Evolutionary conservation across 768 basidiomycete genomes (phyloP).

Genomic region (Trametes cinnabarina): DNA sequence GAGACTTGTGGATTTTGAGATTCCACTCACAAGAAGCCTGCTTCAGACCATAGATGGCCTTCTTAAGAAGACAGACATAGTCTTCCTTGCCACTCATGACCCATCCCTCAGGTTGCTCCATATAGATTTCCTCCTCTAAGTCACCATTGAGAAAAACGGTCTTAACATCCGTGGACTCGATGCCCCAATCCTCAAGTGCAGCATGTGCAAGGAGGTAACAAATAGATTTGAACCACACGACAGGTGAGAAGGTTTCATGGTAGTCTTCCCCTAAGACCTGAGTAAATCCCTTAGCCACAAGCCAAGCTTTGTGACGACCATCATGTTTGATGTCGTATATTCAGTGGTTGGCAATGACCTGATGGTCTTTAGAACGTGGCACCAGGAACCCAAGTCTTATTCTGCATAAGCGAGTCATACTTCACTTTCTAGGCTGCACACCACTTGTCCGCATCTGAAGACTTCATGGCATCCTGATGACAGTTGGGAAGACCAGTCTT

Average conservation of each 20-base stretch:
- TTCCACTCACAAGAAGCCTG: conserved; percentile 32
- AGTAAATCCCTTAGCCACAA: conserved; percentile 36
- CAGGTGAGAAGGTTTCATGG: conserved; percentile 31
- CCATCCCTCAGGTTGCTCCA: conserved; percentile 28
- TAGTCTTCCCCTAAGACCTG: conserved; percentile 33
- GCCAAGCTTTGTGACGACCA: conserved; percentile 30
- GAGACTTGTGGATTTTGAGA: conserved; percentile 15
- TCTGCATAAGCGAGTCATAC: conserved; percentile 3
- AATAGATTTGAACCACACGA: conserved; percentile 21
- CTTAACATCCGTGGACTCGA: conserved; percentile 29
- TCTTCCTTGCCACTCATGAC: conserved; percentile 14
- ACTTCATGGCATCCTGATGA: background rate
- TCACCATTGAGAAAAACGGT: conserved; percentile 29
- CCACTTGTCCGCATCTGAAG: background rate
- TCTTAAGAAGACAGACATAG: conserved; percentile 25
- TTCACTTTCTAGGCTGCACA: background rate
- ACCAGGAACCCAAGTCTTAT: conserved; percentile 2
- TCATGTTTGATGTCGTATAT: background rate
- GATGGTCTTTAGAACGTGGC: conserved; percentile 20
- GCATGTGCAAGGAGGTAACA: conserved; percentile 25
- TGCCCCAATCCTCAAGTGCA: conserved; percentile 22
- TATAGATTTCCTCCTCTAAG: conserved; percentile 29
- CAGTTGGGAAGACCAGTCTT: background rate
- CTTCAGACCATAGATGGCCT: conserved; percentile 32
- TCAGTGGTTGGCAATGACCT: background rate